Evolutionary conservation across 1,284 basidiomycete species (phyloP).

Genomic region (Ustilago curta): DNA sequence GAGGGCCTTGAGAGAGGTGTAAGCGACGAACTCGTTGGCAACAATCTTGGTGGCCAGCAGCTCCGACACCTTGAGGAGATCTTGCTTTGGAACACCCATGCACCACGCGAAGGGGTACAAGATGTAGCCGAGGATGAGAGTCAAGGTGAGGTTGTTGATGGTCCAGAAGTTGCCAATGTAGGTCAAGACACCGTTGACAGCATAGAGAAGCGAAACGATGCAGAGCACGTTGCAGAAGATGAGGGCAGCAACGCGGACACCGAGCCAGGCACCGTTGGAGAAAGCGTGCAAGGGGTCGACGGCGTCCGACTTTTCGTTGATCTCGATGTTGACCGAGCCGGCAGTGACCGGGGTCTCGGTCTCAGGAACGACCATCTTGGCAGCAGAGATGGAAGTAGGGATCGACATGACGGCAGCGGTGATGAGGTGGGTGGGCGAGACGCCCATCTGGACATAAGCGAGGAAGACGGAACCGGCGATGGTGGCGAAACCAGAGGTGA

Average conservation of each 20-base stretch:
- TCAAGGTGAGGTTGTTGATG: slow-evolving; percentile 81
- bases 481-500: slow-evolving; percentile 86
- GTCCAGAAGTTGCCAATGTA: slow-evolving; percentile 90
- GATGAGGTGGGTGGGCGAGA: slow-evolving; percentile 82
- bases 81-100: slow-evolving; percentile 73
- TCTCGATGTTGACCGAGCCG: slow-evolving; percentile 81
- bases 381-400: slow-evolving; percentile 89
- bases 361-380: slow-evolving; percentile 86
- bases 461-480: slow-evolving; percentile 88
- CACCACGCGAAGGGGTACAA: slow-evolving; percentile 81
- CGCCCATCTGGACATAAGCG: slow-evolving; percentile 85
- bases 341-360: slow-evolving; percentile 85
- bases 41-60: slow-evolving; percentile 87
- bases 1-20: slow-evolving; percentile 70
- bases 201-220: slow-evolving; percentile 78
- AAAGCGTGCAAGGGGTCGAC: slow-evolving; percentile 84
- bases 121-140: slow-evolving; percentile 83
- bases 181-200: slow-evolving; percentile 85
- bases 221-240: slow-evolving; percentile 85
- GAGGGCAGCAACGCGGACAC: slow-evolving; percentile 84
- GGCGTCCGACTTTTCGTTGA: slow-evolving; percentile 74
- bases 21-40: slow-evolving; percentile 84
- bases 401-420: slow-evolving; percentile 95
- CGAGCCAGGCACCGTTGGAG: slow-evolving; percentile 85
- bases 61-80: slow-evolving; percentile 70